Evolutionary conservation across 208 protist species (phyloP).

Genomic region (Leishmania arabica): DNA sequence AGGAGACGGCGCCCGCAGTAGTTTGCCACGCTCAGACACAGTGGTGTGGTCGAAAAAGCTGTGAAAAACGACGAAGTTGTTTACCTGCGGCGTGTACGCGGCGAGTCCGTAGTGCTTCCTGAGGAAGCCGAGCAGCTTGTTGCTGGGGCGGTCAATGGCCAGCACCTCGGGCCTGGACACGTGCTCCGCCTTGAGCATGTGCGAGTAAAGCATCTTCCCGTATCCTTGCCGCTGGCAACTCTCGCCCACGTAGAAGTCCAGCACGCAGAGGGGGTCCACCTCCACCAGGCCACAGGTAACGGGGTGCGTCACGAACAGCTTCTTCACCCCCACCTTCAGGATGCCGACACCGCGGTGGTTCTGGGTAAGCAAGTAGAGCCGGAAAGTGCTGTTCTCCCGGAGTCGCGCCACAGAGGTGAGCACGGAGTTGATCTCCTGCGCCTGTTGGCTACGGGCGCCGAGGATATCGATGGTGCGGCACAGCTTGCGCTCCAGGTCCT

Average conservation of each 20-base stretch:
- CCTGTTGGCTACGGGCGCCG: constrained; percentile 55
- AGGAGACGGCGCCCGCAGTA: constrained; percentile 25
- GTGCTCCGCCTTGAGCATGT: constrained; percentile 50
- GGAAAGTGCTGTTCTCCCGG: constrained; percentile 51
- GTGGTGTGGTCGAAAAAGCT: constrained; percentile 77
- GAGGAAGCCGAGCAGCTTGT: constrained; percentile 91
- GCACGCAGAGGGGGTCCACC: constrained; percentile 90
- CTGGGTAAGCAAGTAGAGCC: constrained; percentile 68
- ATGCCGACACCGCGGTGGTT: constrained; percentile 76
- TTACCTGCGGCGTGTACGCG: constrained; percentile 80
- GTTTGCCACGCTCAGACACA: constrained; percentile 50
- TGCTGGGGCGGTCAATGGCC: constrained; percentile 92
- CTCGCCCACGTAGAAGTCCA: constrained; percentile 95
- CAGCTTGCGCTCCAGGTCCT: constrained; percentile 37
- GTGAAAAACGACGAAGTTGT: constrained; percentile 95
- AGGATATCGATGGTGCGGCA: constrained; percentile 82
- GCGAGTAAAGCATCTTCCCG: constrained; percentile 80
- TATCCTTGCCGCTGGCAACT: constrained; percentile 79
- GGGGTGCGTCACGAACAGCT: constrained; percentile 85
- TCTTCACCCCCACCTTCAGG: constrained; percentile 90
- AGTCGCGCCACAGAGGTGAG: constrained; percentile 71
- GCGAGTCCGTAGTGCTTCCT: constrained; percentile 83
- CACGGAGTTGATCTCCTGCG: constrained; percentile 58
- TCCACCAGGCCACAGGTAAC: constrained; percentile 63
- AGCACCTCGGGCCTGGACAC: constrained; percentile 52